Conservation (phyloP, 179 eudicot species). For the Amaranthus tricolor region DNA sequence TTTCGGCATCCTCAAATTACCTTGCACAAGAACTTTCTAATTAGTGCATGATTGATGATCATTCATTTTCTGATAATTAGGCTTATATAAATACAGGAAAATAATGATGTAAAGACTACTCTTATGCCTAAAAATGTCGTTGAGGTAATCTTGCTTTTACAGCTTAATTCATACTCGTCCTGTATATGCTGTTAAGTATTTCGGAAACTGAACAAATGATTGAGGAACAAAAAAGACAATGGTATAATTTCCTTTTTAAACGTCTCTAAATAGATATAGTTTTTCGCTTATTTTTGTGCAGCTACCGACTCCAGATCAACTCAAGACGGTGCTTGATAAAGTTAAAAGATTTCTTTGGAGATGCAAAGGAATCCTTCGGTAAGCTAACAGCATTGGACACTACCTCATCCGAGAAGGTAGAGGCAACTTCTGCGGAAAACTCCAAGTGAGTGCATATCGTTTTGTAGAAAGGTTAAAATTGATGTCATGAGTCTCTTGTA, state of each 20-base stretch:
- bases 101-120: conserved; percentile 64
- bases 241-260: no score
- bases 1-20: conserved; percentile 18
- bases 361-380: conserved; percentile 91
- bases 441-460: conserved; percentile 40
- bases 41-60: neutral
- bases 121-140: conserved; percentile 59
- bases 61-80: conserved; percentile 13
- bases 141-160: conserved; percentile 49
- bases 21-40: neutral
- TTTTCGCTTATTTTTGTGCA: conserved; percentile 25
- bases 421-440: conserved; percentile 53
- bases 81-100: conserved; percentile 58
- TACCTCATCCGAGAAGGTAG: conserved; percentile 39
- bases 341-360: conserved; percentile 90
- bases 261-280: no score
- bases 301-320: conserved; percentile 80
- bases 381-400: conserved; percentile 56
- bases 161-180: no score
- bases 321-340: conserved; percentile 86
- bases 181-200: no score
- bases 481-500: conserved; percentile 1
- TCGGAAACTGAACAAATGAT: neutral
- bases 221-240: no score
- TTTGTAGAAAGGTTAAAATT: conserved; percentile 2